Conservation (phyloP, 2,329 filamentous ascomycete species). For the Amauroascus niger region DNA sequence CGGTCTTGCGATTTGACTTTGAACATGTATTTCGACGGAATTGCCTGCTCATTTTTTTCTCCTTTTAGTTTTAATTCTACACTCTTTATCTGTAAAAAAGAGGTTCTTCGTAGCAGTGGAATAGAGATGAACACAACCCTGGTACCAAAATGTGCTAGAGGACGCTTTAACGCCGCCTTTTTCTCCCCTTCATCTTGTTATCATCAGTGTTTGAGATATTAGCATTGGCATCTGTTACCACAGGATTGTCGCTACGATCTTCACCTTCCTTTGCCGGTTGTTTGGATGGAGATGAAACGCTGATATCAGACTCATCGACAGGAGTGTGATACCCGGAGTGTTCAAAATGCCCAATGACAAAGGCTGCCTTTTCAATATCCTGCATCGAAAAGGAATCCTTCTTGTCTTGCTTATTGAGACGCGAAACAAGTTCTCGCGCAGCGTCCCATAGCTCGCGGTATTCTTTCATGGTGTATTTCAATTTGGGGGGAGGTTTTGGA, state of each 20-base stretch:
- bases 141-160: too few relatives aligned
- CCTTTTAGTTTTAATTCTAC: too few relatives aligned
- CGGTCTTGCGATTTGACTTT: not conserved
- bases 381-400: conserved; percentile 21
- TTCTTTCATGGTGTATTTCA: conserved; percentile 36
- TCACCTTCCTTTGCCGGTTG: not conserved
- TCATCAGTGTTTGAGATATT: not conserved
- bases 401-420: conserved; percentile 19
- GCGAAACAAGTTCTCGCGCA: conserved; percentile 18
- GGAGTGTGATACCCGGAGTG: conserved; percentile 21
- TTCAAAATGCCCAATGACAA: conserved; percentile 30
- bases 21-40: not conserved
- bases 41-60: not conserved
- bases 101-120: too few relatives aligned
- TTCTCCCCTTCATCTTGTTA: not conserved
- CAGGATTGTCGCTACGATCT: not conserved
- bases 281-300: not conserved
- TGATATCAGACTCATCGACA: not conserved
- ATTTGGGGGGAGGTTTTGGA: conserved; percentile 16
- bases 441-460: conserved; percentile 30
- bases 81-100: too few relatives aligned
- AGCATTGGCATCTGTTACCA: not conserved
- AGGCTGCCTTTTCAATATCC: conserved; percentile 33
- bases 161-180: not conserved
- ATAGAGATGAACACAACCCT: too few relatives aligned